These are phyloP conservation scores for Amylostereum areolatum DNA, from an alignment of 1,284 basidiomycete species.

Conservation along the genomic window DNA sequence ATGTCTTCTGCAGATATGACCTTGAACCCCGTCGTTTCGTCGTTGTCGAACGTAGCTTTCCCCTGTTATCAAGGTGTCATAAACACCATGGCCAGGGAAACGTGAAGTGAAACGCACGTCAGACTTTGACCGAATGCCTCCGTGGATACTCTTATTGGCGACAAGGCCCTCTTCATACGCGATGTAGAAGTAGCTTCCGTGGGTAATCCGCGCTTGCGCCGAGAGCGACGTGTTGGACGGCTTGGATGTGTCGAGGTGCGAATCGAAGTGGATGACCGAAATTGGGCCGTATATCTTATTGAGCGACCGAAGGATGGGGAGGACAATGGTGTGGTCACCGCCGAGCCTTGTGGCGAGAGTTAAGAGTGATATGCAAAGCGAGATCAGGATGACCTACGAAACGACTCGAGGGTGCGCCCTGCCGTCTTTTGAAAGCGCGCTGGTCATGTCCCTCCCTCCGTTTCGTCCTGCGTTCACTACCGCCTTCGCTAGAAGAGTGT, in stretches of 20 bases:
- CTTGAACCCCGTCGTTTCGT: conserved; percentile 61
- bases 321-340: conserved; percentile 75
- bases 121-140: conserved; percentile 75
- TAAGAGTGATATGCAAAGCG: background rate
- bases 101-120: conserved; percentile 41
- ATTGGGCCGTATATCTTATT: conserved; percentile 70
- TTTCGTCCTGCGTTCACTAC: conserved; percentile 28
- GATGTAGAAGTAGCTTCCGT: conserved; percentile 74
- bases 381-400: conserved; percentile 31
- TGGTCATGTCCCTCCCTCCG: conserved; percentile 17
- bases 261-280: conserved; percentile 79
- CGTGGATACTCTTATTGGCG: conserved; percentile 68
- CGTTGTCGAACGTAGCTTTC: conserved; percentile 52
- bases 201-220: conserved; percentile 60
- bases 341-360: conserved; percentile 47
- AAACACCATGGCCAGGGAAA: too few species aligned
- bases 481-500: conserved; percentile 56
- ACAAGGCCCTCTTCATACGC: conserved; percentile 72
- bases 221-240: conserved; percentile 46
- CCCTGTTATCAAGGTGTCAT: conserved; percentile 43
- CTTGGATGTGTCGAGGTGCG: conserved; percentile 67
- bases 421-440: conserved; percentile 43
- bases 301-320: conserved; percentile 69
- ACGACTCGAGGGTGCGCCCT: conserved; percentile 62
- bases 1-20: conserved; percentile 72